These are phyloP conservation scores for Ramaria rubella DNA, from an alignment of 768 basidiomycete species.

Conservation along the genomic window DNA sequence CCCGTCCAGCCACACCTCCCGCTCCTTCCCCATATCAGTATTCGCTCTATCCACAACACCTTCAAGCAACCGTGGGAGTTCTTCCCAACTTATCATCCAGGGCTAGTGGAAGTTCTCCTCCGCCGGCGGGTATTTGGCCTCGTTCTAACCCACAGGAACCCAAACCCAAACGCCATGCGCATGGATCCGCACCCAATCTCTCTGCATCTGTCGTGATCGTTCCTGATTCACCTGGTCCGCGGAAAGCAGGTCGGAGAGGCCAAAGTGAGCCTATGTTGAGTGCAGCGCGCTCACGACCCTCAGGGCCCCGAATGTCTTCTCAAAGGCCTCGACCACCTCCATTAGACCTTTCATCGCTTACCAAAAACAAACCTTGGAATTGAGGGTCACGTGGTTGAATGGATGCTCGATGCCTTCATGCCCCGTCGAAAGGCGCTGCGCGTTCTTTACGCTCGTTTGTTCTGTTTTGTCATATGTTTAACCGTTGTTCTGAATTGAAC, in stretches of 20 bases:
- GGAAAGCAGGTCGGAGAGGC: neutral
- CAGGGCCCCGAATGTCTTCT: conserved; percentile 25
- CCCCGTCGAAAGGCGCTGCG: neutral
- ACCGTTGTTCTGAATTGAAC: neutral
- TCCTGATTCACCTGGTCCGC: neutral
- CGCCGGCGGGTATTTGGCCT: conserved; percentile 11
- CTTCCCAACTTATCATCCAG: conserved; percentile 10
- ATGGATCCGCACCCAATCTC: conserved; percentile 24
- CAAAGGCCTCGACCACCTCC: conserved; percentile 16
- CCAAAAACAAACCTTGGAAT: conserved; percentile 7
- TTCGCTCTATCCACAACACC: conserved; percentile 30
- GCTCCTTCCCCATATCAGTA: neutral
- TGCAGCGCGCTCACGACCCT: conserved; percentile 26
- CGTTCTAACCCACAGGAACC: conserved; percentile 9
- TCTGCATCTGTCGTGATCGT: conserved; percentile 12
- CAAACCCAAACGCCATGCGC: conserved; percentile 46
- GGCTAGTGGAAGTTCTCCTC: conserved; percentile 13
- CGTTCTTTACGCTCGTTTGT: conserved; percentile 14
- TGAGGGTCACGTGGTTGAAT: neutral
- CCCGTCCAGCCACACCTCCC: neutral
- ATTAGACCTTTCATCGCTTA: conserved; percentile 16
- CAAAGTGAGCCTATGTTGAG: neutral
- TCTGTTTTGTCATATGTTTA: neutral
- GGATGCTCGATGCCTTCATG: conserved; percentile 3
- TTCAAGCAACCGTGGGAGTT: conserved; percentile 18